phyloP scores from a whole-genome alignment of 768 basidiomycete genomes.

The Lactarius quietus region DNA sequence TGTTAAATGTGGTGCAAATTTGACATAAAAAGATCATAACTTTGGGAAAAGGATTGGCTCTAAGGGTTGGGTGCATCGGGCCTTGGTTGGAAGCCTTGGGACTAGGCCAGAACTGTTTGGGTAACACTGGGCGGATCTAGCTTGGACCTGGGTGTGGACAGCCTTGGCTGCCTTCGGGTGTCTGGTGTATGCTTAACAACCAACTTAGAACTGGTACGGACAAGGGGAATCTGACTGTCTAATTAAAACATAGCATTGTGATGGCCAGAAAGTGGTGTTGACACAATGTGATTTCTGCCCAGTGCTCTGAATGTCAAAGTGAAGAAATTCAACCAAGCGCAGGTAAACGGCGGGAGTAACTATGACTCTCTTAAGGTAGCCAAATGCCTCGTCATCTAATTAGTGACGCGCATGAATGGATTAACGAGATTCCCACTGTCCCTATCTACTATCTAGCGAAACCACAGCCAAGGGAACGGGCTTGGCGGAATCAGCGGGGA shows the following conservation, averaged over 20 bases:
- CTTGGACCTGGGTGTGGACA: conserved; percentile 41
- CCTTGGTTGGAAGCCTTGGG: conserved; percentile 69
- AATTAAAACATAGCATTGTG: conserved; percentile 83
- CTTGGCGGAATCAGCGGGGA: conserved; percentile 67
- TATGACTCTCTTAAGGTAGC: conserved; percentile 83
- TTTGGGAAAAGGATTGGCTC: conserved; percentile 78
- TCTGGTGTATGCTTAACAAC: conserved; percentile 63
- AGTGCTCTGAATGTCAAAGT: conserved; percentile 82
- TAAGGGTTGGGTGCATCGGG: conserved; percentile 77
- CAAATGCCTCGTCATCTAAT: conserved; percentile 75
- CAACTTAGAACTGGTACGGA: conserved; percentile 75
- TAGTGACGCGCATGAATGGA: too few species aligned
- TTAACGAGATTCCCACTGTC: too few species aligned
- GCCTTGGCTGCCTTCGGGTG: conserved; percentile 55
- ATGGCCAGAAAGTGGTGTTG: conserved; percentile 74
- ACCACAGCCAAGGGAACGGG: too few species aligned
- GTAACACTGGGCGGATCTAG: conserved; percentile 45
- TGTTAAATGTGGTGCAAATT: too few species aligned
- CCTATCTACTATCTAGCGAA: too few species aligned
- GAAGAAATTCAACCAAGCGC: conserved; percentile 78
- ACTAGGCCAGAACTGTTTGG: conserved; percentile 67
- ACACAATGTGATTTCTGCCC: conserved; percentile 81
- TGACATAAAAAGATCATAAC: conserved; percentile 80
- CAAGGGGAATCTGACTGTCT: conserved; percentile 82
- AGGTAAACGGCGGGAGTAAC: conserved; percentile 78